phyloP scores from a whole-genome alignment of 352 stramenopile species.

The Phytophthora europaea region DNA sequence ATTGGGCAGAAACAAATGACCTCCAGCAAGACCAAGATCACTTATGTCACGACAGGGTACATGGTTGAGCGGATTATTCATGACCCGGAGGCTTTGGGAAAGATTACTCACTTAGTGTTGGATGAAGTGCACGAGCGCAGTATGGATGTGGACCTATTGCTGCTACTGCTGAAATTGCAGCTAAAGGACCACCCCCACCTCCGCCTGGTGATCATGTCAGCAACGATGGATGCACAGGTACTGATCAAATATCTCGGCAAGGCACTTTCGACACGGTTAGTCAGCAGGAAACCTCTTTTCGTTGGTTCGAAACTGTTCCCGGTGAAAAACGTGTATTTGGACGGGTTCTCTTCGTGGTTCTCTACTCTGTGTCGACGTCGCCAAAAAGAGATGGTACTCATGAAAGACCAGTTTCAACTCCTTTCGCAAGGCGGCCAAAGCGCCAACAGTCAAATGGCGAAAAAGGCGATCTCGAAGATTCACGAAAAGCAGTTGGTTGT shows the following conservation, averaged over 20 bases:
- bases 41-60: slow-evolving; percentile 98
- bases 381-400: slow-evolving; percentile 57
- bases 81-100: slow-evolving; percentile 87
- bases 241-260: slow-evolving; percentile 91
- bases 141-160: slow-evolving; percentile 97
- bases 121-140: slow-evolving; percentile 96
- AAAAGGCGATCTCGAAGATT: slow-evolving; percentile 62
- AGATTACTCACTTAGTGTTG: slow-evolving; percentile 96
- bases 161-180: slow-evolving; percentile 91
- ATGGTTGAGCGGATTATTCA: slow-evolving; percentile 96
- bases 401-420: slow-evolving; percentile 51
- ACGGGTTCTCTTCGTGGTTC: slow-evolving; percentile 56
- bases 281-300: slow-evolving; percentile 74
- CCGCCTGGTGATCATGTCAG: slow-evolving; percentile 97
- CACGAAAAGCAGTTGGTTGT: slow-evolving; percentile 73
- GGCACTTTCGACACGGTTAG: slow-evolving; percentile 57
- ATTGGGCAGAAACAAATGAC: slow-evolving; percentile 94
- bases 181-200: slow-evolving; percentile 74
- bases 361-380: slow-evolving; percentile 46
- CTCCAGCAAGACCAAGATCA: slow-evolving; percentile 93
- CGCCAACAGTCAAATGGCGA: slow-evolving; percentile 63
- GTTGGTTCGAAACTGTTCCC: slow-evolving; percentile 86
- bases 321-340: slow-evolving; percentile 74
- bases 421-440: slow-evolving; percentile 38
- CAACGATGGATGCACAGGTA: slow-evolving; percentile 95